These are phyloP conservation scores for Eucalyptus rudis DNA, from an alignment of 345 rosid species.

Conservation along the genomic window DNA sequence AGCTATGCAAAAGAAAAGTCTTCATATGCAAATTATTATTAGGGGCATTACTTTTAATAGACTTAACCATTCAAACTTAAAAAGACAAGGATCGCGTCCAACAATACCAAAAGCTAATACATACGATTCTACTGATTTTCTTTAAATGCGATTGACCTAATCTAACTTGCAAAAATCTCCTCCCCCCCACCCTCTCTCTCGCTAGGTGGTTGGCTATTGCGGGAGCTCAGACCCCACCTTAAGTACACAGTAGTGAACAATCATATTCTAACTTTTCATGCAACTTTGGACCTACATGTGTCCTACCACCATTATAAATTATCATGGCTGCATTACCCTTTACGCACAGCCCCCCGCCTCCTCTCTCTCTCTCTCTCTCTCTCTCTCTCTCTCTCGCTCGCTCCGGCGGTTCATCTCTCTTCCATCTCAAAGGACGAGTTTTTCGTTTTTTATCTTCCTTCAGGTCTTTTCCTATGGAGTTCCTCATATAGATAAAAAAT, in stretches of 20 bases:
- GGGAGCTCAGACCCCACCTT: conserved; percentile 21
- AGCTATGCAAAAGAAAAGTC: neutral
- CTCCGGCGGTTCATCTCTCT: neutral
- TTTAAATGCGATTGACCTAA: neutral
- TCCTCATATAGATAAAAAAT: neutral
- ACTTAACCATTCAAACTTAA: neutral
- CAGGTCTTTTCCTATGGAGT: neutral
- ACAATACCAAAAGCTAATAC: neutral
- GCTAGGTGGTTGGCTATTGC: conserved; percentile 44
- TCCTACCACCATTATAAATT: conserved; percentile 73
- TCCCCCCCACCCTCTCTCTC: neutral
- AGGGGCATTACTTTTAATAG: neutral
- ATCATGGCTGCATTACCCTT: conserved; percentile 51
- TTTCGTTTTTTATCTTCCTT: neutral
- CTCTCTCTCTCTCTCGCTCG: neutral
- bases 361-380: neutral
- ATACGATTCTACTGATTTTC: neutral
- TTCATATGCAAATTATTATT: neutral
- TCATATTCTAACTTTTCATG: conserved; percentile 31
- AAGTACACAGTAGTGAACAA: conserved; percentile 26
- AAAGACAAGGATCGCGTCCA: neutral
- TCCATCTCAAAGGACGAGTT: neutral
- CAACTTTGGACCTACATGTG: conserved; percentile 11
- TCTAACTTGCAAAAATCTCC: neutral
- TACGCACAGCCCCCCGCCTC: conserved; percentile 16